Conservation (phyloP, 257 asterid genomes). For the Fraxinus excelsior region DNA sequence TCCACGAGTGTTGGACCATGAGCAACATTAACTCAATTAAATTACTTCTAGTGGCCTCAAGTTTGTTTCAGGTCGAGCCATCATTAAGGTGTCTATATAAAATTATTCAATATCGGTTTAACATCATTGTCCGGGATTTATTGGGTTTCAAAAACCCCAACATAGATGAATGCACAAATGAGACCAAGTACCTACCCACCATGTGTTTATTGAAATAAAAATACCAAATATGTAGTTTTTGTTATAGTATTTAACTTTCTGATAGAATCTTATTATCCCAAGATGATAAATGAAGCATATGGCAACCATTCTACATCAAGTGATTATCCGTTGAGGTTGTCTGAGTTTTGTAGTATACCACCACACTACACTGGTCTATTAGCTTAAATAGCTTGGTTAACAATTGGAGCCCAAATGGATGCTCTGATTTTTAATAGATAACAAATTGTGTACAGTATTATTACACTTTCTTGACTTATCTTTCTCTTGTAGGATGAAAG, state of each 20-base stretch:
- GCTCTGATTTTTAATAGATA: background rate
- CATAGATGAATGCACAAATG: background rate
- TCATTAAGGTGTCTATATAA: too few species aligned
- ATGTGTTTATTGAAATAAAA: background rate
- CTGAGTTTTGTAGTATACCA: background rate
- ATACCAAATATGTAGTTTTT: background rate
- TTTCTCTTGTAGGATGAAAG: conserved; percentile 72
- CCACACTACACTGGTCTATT: background rate
- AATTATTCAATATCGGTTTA: too few species aligned
- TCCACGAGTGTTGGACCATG: too few species aligned
- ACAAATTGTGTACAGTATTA: background rate
- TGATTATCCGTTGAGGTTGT: background rate
- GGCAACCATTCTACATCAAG: background rate
- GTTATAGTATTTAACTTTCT: background rate
- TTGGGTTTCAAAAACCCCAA: too few species aligned
- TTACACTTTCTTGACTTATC: conserved; percentile 1
- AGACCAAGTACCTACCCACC: background rate
- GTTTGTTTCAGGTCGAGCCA: too few species aligned
- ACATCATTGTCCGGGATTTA: too few species aligned
- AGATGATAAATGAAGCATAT: background rate
- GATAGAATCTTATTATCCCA: background rate
- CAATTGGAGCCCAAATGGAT: background rate
- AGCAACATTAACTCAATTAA: too few species aligned
- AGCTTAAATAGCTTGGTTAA: conserved; percentile 8
- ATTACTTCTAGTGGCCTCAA: too few species aligned